Evolutionary conservation across 164 flowering plant species (phyloP).

Genomic region (Brasenia schreberi): DNA sequence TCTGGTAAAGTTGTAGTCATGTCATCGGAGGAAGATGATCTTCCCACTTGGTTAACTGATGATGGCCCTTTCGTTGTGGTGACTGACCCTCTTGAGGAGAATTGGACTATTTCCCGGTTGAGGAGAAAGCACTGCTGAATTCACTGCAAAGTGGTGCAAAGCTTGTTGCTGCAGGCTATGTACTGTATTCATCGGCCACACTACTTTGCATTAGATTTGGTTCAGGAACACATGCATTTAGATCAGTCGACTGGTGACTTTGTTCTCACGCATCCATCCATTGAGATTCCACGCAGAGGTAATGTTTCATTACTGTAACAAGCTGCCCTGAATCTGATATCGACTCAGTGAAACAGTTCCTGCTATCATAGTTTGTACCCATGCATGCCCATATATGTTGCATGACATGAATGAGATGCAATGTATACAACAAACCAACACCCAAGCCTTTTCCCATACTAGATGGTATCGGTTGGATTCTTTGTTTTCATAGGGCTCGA

Average conservation of each 20-base stretch:
- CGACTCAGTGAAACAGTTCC: no score
- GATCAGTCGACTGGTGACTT: slow-evolving; percentile 90
- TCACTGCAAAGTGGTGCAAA: slow-evolving; percentile 80
- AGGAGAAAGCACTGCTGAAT: slow-evolving; percentile 72
- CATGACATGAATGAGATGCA: no score
- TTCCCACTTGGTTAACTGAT: slow-evolving; percentile 69
- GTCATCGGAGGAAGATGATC: slow-evolving; percentile 95
- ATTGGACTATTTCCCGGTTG: slow-evolving; percentile 55
- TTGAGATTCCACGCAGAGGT: slow-evolving; percentile 89
- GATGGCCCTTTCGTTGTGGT: slow-evolving; percentile 91
- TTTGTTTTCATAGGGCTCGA: no score
- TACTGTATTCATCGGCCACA: slow-evolving; percentile 94
- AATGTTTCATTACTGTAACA: slow-evolving; percentile 3
- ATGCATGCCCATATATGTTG: no score
- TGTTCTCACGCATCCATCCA: slow-evolving; percentile 70
- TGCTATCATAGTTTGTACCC: no score
- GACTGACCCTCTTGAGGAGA: slow-evolving; percentile 82
- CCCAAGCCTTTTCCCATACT: no score
- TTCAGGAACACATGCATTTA: slow-evolving; percentile 79
- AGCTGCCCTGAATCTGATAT: background rate
- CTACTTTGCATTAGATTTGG: slow-evolving; percentile 80
- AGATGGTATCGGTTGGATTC: no score
- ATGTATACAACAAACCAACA: no score
- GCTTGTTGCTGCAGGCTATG: slow-evolving; percentile 84
- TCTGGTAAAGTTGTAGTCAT: slow-evolving; percentile 89